Evolutionary conservation across 106 monocot genomes (phyloP).

Genomic region (Vanilla planifolia): DNA sequence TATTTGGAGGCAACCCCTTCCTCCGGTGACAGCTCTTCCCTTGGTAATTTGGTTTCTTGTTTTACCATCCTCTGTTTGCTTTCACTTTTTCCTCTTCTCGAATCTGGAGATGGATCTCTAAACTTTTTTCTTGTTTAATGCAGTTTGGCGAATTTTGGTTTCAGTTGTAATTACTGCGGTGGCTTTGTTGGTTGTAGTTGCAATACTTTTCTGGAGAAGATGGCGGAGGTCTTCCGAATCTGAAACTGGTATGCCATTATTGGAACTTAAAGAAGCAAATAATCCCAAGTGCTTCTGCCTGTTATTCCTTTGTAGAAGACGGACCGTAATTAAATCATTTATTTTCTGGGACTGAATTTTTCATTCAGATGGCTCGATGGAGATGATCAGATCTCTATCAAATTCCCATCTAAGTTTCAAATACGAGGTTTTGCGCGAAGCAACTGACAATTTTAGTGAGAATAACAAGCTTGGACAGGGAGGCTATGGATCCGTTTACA

Average conservation of each 20-base stretch:
- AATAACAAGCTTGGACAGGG: constrained; percentile 66
- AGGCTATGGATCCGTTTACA: constrained; percentile 64
- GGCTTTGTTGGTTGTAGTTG: constrained; percentile 15
- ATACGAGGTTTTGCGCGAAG: constrained; percentile 39
- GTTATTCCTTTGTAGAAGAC: too few relatives aligned
- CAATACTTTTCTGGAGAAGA: constrained; percentile 17
- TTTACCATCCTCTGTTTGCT: too few relatives aligned
- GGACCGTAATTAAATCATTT: too few relatives aligned
- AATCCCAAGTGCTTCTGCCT: background rate
- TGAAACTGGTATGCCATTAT: constrained; percentile 9
- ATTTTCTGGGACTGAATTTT: background rate
- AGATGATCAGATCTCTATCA: constrained; percentile 30
- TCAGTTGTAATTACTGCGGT: constrained; percentile 12
- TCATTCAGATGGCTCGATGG: constrained; percentile 29
- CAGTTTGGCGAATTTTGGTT: constrained; percentile 6
- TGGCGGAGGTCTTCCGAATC: constrained; percentile 12
- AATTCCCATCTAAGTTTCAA: constrained; percentile 41
- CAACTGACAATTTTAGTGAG: constrained; percentile 47
- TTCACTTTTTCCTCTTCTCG: background rate
- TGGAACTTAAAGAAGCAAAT: too few relatives aligned
- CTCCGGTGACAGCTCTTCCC: constrained; percentile 20
- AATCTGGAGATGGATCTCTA: background rate
- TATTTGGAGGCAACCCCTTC: constrained; percentile 13
- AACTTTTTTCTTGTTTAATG: background rate
- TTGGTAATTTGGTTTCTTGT: background rate